Percentiles rank a stretch among this genome's conserved stretches.
phyloP scores from a whole-genome alignment of 2,329 filamentous ascomycete species.

The Aspergillus caelatus region DNA sequence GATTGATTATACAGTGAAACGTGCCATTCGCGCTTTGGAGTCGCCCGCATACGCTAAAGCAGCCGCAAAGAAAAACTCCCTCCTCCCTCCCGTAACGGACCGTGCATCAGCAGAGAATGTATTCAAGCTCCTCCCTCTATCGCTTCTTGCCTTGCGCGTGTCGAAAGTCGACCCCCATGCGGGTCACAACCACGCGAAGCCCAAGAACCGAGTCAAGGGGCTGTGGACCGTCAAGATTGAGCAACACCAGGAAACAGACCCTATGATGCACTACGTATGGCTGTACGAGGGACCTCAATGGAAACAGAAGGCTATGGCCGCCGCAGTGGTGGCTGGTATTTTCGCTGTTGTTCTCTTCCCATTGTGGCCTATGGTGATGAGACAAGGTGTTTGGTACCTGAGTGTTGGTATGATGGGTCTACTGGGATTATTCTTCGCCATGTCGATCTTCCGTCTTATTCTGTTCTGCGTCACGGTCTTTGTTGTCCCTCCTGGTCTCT shows the following conservation, averaged over 20 bases:
- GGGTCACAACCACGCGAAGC: conserved; percentile 68
- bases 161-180: conserved; percentile 77
- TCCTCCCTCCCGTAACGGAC: conserved; percentile 85
- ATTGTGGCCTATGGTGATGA: conserved; percentile 88
- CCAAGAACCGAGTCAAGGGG: conserved; percentile 86
- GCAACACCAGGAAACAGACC: conserved; percentile 79
- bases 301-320: conserved; percentile 90
- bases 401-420: conserved; percentile 91
- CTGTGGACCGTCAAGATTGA: conserved; percentile 95
- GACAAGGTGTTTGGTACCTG: conserved; percentile 95
- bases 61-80: conserved; percentile 78
- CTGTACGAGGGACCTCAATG: conserved; percentile 92
- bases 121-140: conserved; percentile 93
- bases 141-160: conserved; percentile 89
- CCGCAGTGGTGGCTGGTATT: conserved; percentile 77
- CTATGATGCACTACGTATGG: conserved; percentile 87
- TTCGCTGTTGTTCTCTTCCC: conserved; percentile 93
- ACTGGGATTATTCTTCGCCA: conserved; percentile 90
- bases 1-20: conserved; percentile 69
- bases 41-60: conserved; percentile 90
- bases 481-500: conserved; percentile 80
- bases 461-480: conserved; percentile 94
- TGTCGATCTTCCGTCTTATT: conserved; percentile 96
- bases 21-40: conserved; percentile 85
- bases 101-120: conserved; percentile 86